These are phyloP conservation scores for Marchantia polymorpha DNA, from an alignment of 225 moss, liverwort and hornwort genomes.

Conservation along the genomic window DNA sequence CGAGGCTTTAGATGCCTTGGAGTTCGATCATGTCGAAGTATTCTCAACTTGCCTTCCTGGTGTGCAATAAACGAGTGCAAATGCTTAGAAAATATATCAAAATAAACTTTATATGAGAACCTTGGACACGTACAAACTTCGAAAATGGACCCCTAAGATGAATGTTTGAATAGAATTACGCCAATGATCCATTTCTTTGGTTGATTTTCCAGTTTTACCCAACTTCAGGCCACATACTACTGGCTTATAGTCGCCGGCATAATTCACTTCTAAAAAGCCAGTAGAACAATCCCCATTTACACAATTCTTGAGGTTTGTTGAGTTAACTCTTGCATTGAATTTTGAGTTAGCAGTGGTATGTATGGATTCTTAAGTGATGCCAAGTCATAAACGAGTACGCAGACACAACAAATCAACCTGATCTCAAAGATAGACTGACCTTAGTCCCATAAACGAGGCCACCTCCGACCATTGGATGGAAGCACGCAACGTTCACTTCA, in stretches of 20 bases:
- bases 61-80: neutral
- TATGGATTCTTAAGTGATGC: too few species aligned
- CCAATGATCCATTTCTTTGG: too few species aligned
- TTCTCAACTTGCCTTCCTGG: slow-evolving; percentile 95
- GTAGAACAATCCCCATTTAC: slow-evolving; percentile 85
- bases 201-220: slow-evolving; percentile 74
- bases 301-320: slow-evolving; percentile 90
- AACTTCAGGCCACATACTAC: slow-evolving; percentile 87
- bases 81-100: neutral
- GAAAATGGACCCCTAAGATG: too few species aligned
- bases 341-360: too few species aligned
- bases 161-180: too few species aligned
- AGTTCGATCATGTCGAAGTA: slow-evolving; percentile 82
- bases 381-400: too few species aligned
- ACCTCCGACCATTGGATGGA: slow-evolving; percentile 97
- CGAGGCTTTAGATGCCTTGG: slow-evolving; percentile 57
- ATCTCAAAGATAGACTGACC: slow-evolving; percentile 38
- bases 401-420: neutral
- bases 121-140: too few species aligned
- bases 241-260: slow-evolving; percentile 96
- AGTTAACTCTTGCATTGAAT: too few species aligned
- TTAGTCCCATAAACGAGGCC: slow-evolving; percentile 98
- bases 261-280: slow-evolving; percentile 83
- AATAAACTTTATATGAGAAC: too few species aligned
- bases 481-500: slow-evolving; percentile 99